Evolutionary conservation across 148 eudicot species (phyloP).

Genomic region (Talinum fruticosum): DNA sequence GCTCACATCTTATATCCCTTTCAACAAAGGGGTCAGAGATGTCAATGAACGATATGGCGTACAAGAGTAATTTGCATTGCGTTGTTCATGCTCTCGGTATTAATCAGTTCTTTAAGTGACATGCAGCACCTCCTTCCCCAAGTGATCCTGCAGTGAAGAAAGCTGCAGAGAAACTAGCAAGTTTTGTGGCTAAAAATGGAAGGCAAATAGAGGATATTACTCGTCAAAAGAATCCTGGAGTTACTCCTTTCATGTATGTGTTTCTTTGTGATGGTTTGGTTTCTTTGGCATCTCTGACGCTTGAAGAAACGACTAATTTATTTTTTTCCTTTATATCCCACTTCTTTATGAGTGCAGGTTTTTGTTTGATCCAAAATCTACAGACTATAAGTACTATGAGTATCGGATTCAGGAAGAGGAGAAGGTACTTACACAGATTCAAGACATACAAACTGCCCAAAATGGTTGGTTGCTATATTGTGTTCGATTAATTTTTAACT

Average conservation of each 20-base stretch:
- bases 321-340: conserved; percentile 1
- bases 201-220: conserved; percentile 90
- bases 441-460: conserved; percentile 40
- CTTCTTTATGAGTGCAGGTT: conserved; percentile 49
- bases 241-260: conserved; percentile 93
- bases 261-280: neutral
- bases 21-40: conserved; percentile 72
- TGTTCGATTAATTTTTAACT: neutral
- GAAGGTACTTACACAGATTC: conserved; percentile 48
- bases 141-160: conserved; percentile 94
- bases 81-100: conserved; percentile 92
- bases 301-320: neutral
- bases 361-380: conserved; percentile 74
- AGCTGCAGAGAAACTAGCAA: conserved; percentile 94
- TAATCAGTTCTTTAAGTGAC: conserved; percentile 98
- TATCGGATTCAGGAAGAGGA: conserved; percentile 77
- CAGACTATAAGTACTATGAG: conserved; percentile 86
- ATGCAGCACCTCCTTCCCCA: conserved; percentile 96
- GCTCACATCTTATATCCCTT: conserved; percentile 60
- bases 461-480: conserved; percentile 47
- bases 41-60: conserved; percentile 83
- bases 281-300: neutral
- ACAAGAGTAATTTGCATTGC: conserved; percentile 84
- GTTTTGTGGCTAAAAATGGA: conserved; percentile 96
- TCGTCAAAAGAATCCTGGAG: conserved; percentile 92